Evolutionary conservation across 768 basidiomycete species (phyloP), one percentile per base, ranked within the genome.

Genomic region (Rhodocollybia butyracea): DNA sequence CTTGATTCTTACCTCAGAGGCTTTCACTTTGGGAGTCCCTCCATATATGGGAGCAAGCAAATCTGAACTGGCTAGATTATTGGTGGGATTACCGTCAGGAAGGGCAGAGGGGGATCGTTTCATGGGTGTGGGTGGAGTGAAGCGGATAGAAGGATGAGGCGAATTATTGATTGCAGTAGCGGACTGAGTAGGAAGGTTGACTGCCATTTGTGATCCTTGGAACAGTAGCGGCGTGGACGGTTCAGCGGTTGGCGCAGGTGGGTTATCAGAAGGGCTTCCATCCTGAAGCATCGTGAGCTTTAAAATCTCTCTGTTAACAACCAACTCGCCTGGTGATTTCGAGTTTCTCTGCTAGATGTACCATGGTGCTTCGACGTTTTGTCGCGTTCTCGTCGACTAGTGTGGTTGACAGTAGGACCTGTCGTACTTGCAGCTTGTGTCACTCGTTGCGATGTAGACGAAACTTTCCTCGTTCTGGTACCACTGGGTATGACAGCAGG

Each of bases 51-150:
- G 36, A 10, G 36, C 31, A 5, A 26, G 22, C 10, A 24, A 12
- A 34, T 50, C 32, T 26, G 22, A 39, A 26, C 31, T 38, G 21
- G 48, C 19, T 21, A 36, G 12, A n/a, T 38, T 21, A n/a, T 34
- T 50, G 5, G 19, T 21, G n/a, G n/a, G n/a, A 38, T 50, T 50
- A 12, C 22, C 48, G 21, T 22, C 34, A 30, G 32, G 36, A 2
- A 53, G 42, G 11, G 22, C 32, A 13, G 53, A 54, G 15, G 53
- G 53, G 11, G 53, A 32, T 22, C 43, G 53, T n/a, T 54, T 24
- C n/a, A 54, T 19, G 1, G 53, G 53, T 11, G 53, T 54, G 11
- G 53, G 53, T 22, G 53, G 53, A 27, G 53, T 54, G 10, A 54
- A 36, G 13, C 43, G 53, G 21, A 43, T 41, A 8, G 51, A 53